Conservation (phyloP, 306 rosid genomes). For the Parietaria judaica region DNA sequence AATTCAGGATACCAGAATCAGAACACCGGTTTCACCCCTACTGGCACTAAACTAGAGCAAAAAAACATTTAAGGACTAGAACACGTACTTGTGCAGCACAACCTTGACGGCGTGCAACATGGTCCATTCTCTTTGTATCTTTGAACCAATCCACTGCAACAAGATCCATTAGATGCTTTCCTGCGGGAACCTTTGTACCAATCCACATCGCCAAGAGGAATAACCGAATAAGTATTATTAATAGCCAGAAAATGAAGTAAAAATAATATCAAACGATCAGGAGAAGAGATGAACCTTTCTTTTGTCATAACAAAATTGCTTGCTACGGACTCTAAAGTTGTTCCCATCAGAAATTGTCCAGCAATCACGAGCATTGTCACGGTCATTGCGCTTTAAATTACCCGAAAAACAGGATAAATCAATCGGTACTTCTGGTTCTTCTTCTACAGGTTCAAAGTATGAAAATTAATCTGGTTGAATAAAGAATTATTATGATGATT, state of each 20-base stretch:
- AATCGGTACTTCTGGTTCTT: constrained; percentile 63
- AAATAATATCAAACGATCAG: constrained; percentile 4
- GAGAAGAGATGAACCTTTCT: constrained; percentile 52
- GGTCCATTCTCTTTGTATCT: constrained; percentile 96
- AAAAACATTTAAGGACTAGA: not conserved
- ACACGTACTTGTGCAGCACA: constrained; percentile 87
- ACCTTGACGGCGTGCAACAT: constrained; percentile 88
- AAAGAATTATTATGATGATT: constrained; percentile 1
- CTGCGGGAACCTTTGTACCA: constrained; percentile 69
- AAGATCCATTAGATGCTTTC: constrained; percentile 92
- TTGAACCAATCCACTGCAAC: constrained; percentile 98
- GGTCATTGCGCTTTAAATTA: constrained; percentile 63
- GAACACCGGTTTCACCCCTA: not conserved
- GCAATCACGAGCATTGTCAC: constrained; percentile 86
- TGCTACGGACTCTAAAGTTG: constrained; percentile 94
- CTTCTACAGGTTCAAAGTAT: constrained; percentile 55
- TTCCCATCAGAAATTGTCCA: constrained; percentile 93
- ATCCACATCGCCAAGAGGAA: constrained; percentile 22
- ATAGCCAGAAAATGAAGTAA: not conserved
- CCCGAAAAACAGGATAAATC: constrained; percentile 91
- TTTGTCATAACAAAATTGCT: constrained; percentile 75
- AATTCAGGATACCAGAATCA: not conserved
- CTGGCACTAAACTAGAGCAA: not conserved
- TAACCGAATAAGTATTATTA: constrained; percentile 14
- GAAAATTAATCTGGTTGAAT: constrained; percentile 30